phyloP scores from a whole-genome alignment of 257 asterid species.

The Ilex aquifolium region DNA sequence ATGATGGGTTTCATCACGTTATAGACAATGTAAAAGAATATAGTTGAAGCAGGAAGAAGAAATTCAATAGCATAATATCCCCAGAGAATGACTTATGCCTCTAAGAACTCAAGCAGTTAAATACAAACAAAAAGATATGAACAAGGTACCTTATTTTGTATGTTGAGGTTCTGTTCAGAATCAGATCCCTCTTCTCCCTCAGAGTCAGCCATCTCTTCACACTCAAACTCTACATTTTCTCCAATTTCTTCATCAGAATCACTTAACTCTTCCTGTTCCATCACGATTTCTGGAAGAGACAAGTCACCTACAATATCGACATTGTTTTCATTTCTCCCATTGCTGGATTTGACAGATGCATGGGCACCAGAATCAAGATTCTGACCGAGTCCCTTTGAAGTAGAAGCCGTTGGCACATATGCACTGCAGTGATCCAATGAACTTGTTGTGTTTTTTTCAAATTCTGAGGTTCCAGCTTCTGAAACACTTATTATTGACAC shows the following conservation, averaged over 20 bases:
- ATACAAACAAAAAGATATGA: slow-evolving; percentile 2
- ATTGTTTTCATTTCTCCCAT: slow-evolving; percentile 29
- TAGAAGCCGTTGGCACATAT: slow-evolving; percentile 14
- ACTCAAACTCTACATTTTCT: slow-evolving; percentile 91
- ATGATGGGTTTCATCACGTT: too few species aligned
- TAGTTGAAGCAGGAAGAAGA: neutral
- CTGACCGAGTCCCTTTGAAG: slow-evolving; percentile 21
- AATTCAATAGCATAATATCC: slow-evolving; percentile 1
- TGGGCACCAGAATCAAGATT: slow-evolving; percentile 29
- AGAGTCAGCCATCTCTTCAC: slow-evolving; percentile 98
- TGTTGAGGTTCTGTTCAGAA: slow-evolving; percentile 35
- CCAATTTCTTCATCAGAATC: slow-evolving; percentile 92
- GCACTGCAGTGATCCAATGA: slow-evolving; percentile 17
- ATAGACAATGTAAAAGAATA: too few species aligned
- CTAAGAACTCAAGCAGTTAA: too few species aligned
- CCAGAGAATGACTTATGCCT: neutral
- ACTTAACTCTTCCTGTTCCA: slow-evolving; percentile 98
- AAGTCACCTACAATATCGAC: slow-evolving; percentile 34
- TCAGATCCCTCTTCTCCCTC: slow-evolving; percentile 73
- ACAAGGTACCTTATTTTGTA: slow-evolving; percentile 63
- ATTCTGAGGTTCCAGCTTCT: slow-evolving; percentile 14
- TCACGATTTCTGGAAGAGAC: slow-evolving; percentile 67
- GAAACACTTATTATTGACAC: slow-evolving; percentile 19
- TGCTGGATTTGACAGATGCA: slow-evolving; percentile 28
- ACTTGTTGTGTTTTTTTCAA: slow-evolving; percentile 19